These are phyloP conservation scores for Magnolia changhungtana DNA, from an alignment of 164 flowering plant species.

Conservation along the genomic window DNA sequence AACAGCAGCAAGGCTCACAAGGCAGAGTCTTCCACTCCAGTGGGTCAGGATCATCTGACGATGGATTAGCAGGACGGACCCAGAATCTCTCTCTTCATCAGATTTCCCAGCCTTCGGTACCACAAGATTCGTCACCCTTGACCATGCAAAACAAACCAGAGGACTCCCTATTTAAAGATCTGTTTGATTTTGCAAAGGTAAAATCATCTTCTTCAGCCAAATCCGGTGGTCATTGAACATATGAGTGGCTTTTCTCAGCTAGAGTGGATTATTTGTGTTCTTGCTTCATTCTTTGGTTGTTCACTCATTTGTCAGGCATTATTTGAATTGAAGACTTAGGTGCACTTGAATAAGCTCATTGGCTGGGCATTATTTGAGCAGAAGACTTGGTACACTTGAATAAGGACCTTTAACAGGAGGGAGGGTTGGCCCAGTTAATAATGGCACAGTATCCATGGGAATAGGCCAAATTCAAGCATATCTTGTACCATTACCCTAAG, in stretches of 20 bases:
- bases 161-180: slow-evolving; percentile 70
- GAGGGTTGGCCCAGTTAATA: too few species aligned
- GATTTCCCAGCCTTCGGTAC: neutral
- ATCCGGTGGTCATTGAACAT: slow-evolving; percentile 38
- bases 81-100: slow-evolving; percentile 55
- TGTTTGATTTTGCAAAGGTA: slow-evolving; percentile 90
- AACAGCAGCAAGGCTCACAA: slow-evolving; percentile 28
- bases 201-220: slow-evolving; percentile 64
- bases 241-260: slow-evolving; percentile 20
- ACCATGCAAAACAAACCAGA: slow-evolving; percentile 52
- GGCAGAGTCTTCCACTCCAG: slow-evolving; percentile 28
- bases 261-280: slow-evolving; percentile 6
- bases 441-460: too few species aligned
- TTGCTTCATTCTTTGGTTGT: neutral
- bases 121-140: slow-evolving; percentile 34
- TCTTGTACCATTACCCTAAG: too few species aligned
- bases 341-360: too few species aligned
- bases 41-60: slow-evolving; percentile 57
- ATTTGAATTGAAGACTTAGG: too few species aligned
- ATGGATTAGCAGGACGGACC: slow-evolving; percentile 59
- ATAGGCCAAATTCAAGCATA: too few species aligned
- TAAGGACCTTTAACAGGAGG: too few species aligned
- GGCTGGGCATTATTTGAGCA: too few species aligned
- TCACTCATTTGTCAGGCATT: too few species aligned
- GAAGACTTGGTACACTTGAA: too few species aligned